These are phyloP conservation scores for Cordyceps farinosa DNA, from an alignment of 2,329 filamentous ascomycete species.

Conservation along the genomic window DNA sequence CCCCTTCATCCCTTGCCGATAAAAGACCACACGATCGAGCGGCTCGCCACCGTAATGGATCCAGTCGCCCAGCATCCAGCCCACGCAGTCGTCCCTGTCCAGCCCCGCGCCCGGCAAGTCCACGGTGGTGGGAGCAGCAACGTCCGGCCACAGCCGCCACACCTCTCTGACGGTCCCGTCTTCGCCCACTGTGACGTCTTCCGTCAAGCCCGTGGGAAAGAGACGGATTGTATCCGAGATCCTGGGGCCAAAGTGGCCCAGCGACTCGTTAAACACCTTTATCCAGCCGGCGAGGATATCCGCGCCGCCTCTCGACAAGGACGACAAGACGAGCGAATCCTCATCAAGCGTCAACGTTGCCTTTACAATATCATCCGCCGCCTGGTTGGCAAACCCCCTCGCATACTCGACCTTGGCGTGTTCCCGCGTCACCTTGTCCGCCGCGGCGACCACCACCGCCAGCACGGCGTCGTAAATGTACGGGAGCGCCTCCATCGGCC, in stretches of 20 bases:
- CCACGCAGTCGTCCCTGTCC: slow-evolving; percentile 26
- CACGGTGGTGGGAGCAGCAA: slow-evolving; percentile 19
- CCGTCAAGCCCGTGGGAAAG: slow-evolving; percentile 26
- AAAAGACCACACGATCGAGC: slow-evolving; percentile 32
- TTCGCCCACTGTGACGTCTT: slow-evolving; percentile 18
- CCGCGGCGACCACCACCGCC: slow-evolving; percentile 26
- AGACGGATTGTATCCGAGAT: slow-evolving; percentile 23
- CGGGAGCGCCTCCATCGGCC: slow-evolving; percentile 26
- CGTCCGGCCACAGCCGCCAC: slow-evolving; percentile 30
- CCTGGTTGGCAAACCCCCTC: slow-evolving; percentile 11
- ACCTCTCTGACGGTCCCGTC: slow-evolving; percentile 22
- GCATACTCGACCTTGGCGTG: slow-evolving; percentile 26
- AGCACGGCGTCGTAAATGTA: slow-evolving; percentile 29
- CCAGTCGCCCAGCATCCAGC: slow-evolving; percentile 34
- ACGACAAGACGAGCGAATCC: slow-evolving; percentile 25
- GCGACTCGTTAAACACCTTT: slow-evolving; percentile 24
- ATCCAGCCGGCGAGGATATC: slow-evolving; percentile 23
- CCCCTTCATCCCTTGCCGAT: slow-evolving; percentile 25
- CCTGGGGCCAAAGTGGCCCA: slow-evolving; percentile 25
- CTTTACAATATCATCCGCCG: slow-evolving; percentile 14
- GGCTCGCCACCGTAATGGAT: slow-evolving; percentile 34
- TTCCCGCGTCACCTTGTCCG: slow-evolving; percentile 27
- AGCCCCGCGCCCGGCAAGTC: slow-evolving; percentile 28
- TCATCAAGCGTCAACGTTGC: slow-evolving; percentile 24
- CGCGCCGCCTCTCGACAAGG: slow-evolving; percentile 23